Base-by-base conservation (phyloP, 2,329 filamentous ascomycete genomes). In the Colletotrichum sublineola region DNA sequence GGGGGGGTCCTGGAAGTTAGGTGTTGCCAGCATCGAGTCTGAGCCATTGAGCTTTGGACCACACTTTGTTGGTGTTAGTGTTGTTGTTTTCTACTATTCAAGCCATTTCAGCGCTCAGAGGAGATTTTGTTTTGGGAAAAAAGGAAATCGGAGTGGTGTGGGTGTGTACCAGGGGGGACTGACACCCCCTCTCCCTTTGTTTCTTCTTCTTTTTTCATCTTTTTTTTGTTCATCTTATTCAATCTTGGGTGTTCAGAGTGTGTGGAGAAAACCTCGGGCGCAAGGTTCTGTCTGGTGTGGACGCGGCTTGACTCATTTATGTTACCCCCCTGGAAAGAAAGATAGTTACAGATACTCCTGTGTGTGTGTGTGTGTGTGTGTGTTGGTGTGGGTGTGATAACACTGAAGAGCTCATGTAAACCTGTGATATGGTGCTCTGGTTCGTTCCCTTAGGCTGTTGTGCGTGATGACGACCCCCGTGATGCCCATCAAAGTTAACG, bases 161-260 rank as follows among this genome's bases (percentile, higher is more conserved):
- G 29, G 18, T 46, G 64, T 44, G 15, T 50, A 46, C 20, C 50
- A 58, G 38, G 57, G 50, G 29, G 29, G 40, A 29, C 42, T 48
- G 24, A 50, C 38, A 42, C 18, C 38, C 20, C 18, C 31, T 4
- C 14, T 12, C 7, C 53, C 31, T 20, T 52, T 42, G n/a, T 2
- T 7, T 14, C 53, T 33, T n/a, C 42, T n/a, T 4, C n/a, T 42
- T 46, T 8, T n/a, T 50, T 40, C 44, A 3, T 36, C n/a, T 62
- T 50, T 52, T 9, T 42, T 18, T 53, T 36, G 12, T 56, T 46
- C 60, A 20, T 38, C 24, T 33, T 52, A 68, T 42, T 20, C 11
- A 48, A 55, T 55, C 50, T 24, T 55, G 29, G 68, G 68, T 71
- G 68, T 68, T 68, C 33, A 68, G 68, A 68, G 67, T 53, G 38